Percentiles rank a stretch among this genome's conserved stretches.
Conservation (phyloP, 805 yeast species). For the Debaryomyces prosopidis region DNA sequence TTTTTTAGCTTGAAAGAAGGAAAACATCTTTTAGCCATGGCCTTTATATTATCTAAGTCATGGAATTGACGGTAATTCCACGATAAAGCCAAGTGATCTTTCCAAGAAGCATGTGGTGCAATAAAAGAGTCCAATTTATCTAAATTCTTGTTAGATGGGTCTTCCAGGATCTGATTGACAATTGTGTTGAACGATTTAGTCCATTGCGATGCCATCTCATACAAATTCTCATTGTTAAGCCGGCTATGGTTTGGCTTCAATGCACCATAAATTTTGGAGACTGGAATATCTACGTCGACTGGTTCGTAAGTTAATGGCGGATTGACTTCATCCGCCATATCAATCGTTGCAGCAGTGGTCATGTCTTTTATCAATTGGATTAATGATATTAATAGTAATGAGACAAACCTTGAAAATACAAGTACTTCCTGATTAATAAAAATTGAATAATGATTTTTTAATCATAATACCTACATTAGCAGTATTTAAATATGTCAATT, state of each 20-base stretch:
- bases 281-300: constrained; percentile 12
- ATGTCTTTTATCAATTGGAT: too few relatives aligned
- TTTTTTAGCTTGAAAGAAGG: constrained; percentile 22
- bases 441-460: too few relatives aligned
- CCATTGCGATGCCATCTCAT: constrained; percentile 27
- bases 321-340: constrained; percentile 14
- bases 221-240: constrained; percentile 20
- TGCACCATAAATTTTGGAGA: constrained; percentile 17
- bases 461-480: too few relatives aligned
- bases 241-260: constrained; percentile 24
- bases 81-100: constrained; percentile 34
- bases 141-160: constrained; percentile 1
- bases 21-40: constrained; percentile 9
- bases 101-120: constrained; percentile 29
- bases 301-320: constrained; percentile 16
- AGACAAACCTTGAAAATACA: too few relatives aligned
- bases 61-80: constrained; percentile 33
- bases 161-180: constrained; percentile 9
- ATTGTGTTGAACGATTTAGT: constrained; percentile 25
- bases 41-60: constrained; percentile 27
- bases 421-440: too few relatives aligned
- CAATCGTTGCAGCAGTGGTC: not conserved
- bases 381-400: too few relatives aligned
- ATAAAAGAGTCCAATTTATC: constrained; percentile 20
- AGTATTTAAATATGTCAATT: too few relatives aligned